Evolutionary conservation across 805 yeast species (phyloP).

Genomic region (Lipomyces japonicus): DNA sequence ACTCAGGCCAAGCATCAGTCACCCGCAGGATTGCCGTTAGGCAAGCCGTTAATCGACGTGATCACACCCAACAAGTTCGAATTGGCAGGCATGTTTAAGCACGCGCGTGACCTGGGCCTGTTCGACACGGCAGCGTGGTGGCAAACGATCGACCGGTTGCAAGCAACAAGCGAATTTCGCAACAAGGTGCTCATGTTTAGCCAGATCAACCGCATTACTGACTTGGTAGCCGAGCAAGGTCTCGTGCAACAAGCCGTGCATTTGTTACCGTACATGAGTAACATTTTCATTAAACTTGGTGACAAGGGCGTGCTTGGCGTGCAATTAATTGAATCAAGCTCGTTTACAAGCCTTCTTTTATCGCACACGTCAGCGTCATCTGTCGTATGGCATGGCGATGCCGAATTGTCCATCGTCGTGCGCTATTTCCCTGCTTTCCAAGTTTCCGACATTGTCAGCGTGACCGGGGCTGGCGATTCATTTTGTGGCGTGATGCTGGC

Average conservation of each 20-base stretch:
- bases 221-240: constrained; percentile 42
- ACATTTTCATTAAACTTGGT: constrained; percentile 65
- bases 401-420: background rate
- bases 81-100: constrained; percentile 50
- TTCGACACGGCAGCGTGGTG: constrained; percentile 70
- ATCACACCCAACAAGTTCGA: constrained; percentile 71
- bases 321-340: constrained; percentile 32
- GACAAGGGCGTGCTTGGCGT: constrained; percentile 53
- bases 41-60: constrained; percentile 36
- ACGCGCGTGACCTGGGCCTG: constrained; percentile 44
- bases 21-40: background rate
- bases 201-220: constrained; percentile 39
- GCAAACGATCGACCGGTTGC: constrained; percentile 60
- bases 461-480: constrained; percentile 89
- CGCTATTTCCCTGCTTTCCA: constrained; percentile 3
- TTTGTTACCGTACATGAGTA: constrained; percentile 70
- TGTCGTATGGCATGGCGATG: background rate
- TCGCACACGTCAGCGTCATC: background rate
- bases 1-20: background rate
- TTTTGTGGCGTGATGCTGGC: constrained; percentile 62
- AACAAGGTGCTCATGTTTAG: constrained; percentile 33
- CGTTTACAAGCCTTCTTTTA: background rate
- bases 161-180: constrained; percentile 47
- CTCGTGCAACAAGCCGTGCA: constrained; percentile 60
- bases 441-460: constrained; percentile 47